phyloP scores from a whole-genome alignment of 192 early-diverging fungal genomes.

The Backusella sp. region DNA sequence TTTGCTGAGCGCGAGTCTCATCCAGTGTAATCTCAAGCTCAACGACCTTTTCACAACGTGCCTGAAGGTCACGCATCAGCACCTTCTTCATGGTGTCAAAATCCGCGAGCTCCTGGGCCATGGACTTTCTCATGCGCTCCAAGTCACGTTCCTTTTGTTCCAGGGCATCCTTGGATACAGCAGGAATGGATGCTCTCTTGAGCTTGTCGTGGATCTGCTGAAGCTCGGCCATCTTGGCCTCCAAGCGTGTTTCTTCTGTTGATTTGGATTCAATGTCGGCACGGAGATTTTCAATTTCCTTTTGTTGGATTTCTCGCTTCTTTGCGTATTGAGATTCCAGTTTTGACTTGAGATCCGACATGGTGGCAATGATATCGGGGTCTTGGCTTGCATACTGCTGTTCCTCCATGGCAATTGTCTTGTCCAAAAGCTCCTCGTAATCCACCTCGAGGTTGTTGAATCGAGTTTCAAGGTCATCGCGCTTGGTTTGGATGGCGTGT shows the following conservation, averaged over 20 bases:
- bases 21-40: constrained; percentile 96
- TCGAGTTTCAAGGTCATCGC: constrained; percentile 68
- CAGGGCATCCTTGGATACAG: not conserved
- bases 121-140: constrained; percentile 63
- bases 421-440: constrained; percentile 80
- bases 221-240: constrained; percentile 57
- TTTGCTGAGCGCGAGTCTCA: constrained; percentile 90
- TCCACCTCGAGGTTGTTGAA: constrained; percentile 68
- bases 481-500: constrained; percentile 51
- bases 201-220: constrained; percentile 60
- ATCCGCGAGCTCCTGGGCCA: constrained; percentile 64
- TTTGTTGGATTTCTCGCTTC: constrained; percentile 74
- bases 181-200: constrained; percentile 24
- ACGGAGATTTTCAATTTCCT: constrained; percentile 74
- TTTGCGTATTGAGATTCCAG: constrained; percentile 82
- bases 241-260: constrained; percentile 64
- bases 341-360: constrained; percentile 82
- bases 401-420: constrained; percentile 65
- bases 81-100: constrained; percentile 99
- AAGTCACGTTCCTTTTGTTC: constrained; percentile 69
- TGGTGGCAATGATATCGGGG: constrained; percentile 67
- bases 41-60: constrained; percentile 96
- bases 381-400: constrained; percentile 52
- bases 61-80: constrained; percentile 95
- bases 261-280: constrained; percentile 65